Conservation (phyloP, 495 filamentous ascomycete species). For the Hypoxylon rickii region DNA sequence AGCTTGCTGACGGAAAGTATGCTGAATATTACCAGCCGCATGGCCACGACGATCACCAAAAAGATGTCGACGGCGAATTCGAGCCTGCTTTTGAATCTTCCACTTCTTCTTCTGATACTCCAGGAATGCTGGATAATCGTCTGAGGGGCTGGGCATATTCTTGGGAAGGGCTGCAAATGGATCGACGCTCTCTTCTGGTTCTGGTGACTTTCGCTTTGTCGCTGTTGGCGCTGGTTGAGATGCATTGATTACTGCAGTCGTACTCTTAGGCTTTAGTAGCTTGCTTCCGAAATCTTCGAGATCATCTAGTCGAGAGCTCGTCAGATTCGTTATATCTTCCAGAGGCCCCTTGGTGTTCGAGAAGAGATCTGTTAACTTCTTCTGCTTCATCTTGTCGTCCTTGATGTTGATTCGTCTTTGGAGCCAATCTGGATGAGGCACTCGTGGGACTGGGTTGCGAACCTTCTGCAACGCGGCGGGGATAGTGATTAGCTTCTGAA, state of each 20-base stretch:
- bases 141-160: conserved; percentile 80
- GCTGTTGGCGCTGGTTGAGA: conserved; percentile 49
- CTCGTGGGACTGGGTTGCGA: conserved; percentile 88
- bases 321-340: conserved; percentile 72
- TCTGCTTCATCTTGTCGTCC: conserved; percentile 97
- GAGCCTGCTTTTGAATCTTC: conserved; percentile 95
- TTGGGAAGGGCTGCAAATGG: conserved; percentile 84
- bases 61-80: conserved; percentile 82
- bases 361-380: conserved; percentile 97
- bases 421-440: conserved; percentile 95
- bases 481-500: conserved; percentile 98
- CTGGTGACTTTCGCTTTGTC: conserved; percentile 84
- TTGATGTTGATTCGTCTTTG: conserved; percentile 90
- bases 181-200: conserved; percentile 66
- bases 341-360: conserved; percentile 67
- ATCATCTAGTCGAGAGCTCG: conserved; percentile 59
- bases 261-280: conserved; percentile 69
- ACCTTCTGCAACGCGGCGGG: conserved; percentile 95
- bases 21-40: conserved; percentile 75
- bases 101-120: conserved; percentile 98
- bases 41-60: conserved; percentile 82
- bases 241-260: conserved; percentile 59
- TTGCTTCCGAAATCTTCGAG: conserved; percentile 84
- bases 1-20: conserved; percentile 88
- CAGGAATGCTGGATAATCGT: conserved; percentile 88